Percentiles rank a stretch among this genome's conserved stretches.
These are phyloP conservation scores for Tetracladium maxilliforme DNA, from an alignment of 2,329 filamentous ascomycete species.

Conservation along the genomic window DNA sequence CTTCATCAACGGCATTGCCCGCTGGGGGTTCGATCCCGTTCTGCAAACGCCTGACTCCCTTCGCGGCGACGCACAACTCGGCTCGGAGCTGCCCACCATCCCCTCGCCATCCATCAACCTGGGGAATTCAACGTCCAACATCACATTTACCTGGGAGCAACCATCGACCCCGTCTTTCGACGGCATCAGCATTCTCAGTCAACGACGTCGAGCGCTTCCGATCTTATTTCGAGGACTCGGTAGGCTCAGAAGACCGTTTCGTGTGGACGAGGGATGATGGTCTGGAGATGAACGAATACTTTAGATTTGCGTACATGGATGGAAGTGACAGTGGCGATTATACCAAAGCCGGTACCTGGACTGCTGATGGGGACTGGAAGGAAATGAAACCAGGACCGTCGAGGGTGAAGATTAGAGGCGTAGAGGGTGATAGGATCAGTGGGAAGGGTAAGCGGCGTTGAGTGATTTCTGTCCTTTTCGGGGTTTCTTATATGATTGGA, in stretches of 20 bases:
- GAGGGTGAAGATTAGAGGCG: conserved; percentile 16
- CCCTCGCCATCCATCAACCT: conserved; percentile 29
- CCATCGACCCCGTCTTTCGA: conserved; percentile 41
- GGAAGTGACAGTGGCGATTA: conserved; percentile 54
- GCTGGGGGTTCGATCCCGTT: conserved; percentile 86
- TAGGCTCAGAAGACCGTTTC: conserved; percentile 23
- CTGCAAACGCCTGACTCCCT: conserved; percentile 68
- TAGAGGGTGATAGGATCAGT: conserved; percentile 5
- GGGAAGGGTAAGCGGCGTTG: too few species aligned
- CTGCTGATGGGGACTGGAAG: conserved; percentile 45
- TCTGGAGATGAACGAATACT: conserved; percentile 48
- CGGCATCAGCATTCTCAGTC: conserved; percentile 64
- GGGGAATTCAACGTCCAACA: conserved; percentile 40
- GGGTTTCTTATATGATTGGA: too few species aligned
- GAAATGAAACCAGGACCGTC: conserved; percentile 50
- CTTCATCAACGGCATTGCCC: conserved; percentile 84
- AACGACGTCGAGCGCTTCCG: conserved; percentile 75
- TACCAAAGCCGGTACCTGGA: conserved; percentile 62
- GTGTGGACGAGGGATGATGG: conserved; percentile 39
- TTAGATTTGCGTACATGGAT: conserved; percentile 61
- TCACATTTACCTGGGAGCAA: conserved; percentile 42
- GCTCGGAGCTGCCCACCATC: conserved; percentile 43
- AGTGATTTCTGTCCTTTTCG: too few species aligned
- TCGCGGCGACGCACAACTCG: conserved; percentile 49
- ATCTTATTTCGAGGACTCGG: conserved; percentile 21